These are phyloP conservation scores for Talaromyces piceae DNA, from an alignment of 2,329 filamentous ascomycete genomes.

Conservation along the genomic window DNA sequence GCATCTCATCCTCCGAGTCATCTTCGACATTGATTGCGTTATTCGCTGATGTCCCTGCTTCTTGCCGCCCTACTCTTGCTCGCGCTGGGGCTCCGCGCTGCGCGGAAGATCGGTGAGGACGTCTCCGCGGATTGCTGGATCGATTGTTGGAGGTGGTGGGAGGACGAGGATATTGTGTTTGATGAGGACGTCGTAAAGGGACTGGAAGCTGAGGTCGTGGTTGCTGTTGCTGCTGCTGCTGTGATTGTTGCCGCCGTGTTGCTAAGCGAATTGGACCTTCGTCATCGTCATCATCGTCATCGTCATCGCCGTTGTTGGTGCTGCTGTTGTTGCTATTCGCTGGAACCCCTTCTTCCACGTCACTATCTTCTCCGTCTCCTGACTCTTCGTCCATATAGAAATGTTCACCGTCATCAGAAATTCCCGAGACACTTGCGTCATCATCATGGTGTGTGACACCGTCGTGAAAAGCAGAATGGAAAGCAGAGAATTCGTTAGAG, in stretches of 20 bases:
- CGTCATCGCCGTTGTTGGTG: no score
- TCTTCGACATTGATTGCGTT: slow-evolving; percentile 22
- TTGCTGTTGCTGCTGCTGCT: slow-evolving; percentile 1
- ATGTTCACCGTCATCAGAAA: slow-evolving; percentile 3
- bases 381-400: neutral
- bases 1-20: slow-evolving; percentile 22
- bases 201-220: slow-evolving; percentile 12
- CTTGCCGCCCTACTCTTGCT: neutral
- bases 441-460: neutral
- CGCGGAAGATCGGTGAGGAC: neutral
- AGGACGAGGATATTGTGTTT: no score
- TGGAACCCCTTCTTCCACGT: neutral
- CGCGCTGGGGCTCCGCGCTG: neutral
- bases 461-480: neutral
- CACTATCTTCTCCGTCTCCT: neutral
- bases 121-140: neutral
- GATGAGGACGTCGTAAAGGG: no score
- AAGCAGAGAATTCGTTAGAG: neutral
- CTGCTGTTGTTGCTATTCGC: no score
- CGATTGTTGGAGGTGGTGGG: no score
- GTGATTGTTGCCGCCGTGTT: slow-evolving; percentile 1
- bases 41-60: slow-evolving; percentile 15
- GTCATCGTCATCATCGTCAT: slow-evolving; percentile 12
- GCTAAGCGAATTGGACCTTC: slow-evolving; percentile 12
- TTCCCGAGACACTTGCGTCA: neutral